Base-by-base conservation (phyloP, 805 yeast species). In the Lachancea nothofagi region DNA sequence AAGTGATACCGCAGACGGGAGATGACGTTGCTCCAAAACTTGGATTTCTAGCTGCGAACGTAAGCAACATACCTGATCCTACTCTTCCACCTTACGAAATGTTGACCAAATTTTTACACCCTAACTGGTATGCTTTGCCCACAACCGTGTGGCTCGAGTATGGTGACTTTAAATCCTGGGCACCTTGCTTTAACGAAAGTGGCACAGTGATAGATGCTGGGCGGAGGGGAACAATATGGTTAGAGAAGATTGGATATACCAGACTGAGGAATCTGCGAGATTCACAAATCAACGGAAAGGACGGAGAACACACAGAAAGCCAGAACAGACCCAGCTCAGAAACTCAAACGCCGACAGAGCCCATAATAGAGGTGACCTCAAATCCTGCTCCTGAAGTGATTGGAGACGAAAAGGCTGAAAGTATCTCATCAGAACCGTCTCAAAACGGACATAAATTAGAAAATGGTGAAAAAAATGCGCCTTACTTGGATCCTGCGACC, bases 61-160 rank as follows among this genome's bases (percentile, higher is more conserved):
- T 64, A 2, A 59, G 68, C 33, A 62, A 66, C 29, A 57, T 71
- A 13, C 77, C 77, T 7, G 74, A 70, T 50, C 78, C 77, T 3
- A 65, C 72, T 3, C 43, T 67, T 21, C 69, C 72, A 3, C 74
- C 78, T 1, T 68, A 75, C 1, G 80, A 77, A 48, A 68, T 81
- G 38, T 59, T 80, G 51, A 62, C 67, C 29, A 71, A 69, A 38
- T 72, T 74, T 48, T 57, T 75, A 43, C 82, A 77, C 56, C 82
- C 81, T 21, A 75, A 76, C 45, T 77, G 83, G 82, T 71, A 72
- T 44, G 72, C 78, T 5, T 58, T 83, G 36, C 80, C 87, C 8
- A 69, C 80, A 4, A 71, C 85, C 1, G 70, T 70, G 33, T 83
- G 90, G 89, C 59, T 83, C 17, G 71, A 72, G 37, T 71, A 70